Base-by-base conservation (phyloP, 805 yeast genomes). In the Spathaspora girioi region DNA sequence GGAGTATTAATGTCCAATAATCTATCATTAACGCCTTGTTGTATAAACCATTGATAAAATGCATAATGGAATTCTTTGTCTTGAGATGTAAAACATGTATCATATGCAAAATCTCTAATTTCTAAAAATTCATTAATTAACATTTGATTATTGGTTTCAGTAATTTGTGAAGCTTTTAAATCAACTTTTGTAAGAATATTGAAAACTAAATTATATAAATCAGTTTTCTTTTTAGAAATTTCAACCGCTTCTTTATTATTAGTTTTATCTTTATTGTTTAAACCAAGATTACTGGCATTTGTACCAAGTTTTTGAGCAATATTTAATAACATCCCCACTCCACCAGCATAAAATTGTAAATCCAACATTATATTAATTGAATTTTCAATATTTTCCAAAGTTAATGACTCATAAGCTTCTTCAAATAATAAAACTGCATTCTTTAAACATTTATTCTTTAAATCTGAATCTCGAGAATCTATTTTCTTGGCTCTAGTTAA, bases 51-150 rank as follows among this genome's bases (percentile, higher is more conserved):
- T 65, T 89, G 93, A 67, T 94, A 94, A 56, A 94, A 80, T 56
- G 89, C 88, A 68, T 85, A 90, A 57, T 94, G 99, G 78, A 94
- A 94, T n/a, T 83, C 66, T 61, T 86, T 88, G 64, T 94, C 98
- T 44, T 80, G 76, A 49, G 85, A 84, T 15, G 80, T 79, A 60
- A 91, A 83, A 50, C 94, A 89, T 15, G 86, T 77, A 8, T 80
- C 78, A 65, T 92, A 92, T 31, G 94, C 82, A 42, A 81, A 76
- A 58, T 88, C 89, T 58, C 96, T 79, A 23, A 86, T 67, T 54
- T 81, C 81, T 17, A 79, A 71, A 56, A 79, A 77, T 49, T 82
- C 84, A 40, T 78, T 77, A 19, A 77, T 71, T 57, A 57, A 71
- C 63, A 72, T 59, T 53, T 71, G 76, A 54, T 70, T 64, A 45